Conservation (phyloP, 179 eudicot genomes). For the Nepenthes alata region DNA sequence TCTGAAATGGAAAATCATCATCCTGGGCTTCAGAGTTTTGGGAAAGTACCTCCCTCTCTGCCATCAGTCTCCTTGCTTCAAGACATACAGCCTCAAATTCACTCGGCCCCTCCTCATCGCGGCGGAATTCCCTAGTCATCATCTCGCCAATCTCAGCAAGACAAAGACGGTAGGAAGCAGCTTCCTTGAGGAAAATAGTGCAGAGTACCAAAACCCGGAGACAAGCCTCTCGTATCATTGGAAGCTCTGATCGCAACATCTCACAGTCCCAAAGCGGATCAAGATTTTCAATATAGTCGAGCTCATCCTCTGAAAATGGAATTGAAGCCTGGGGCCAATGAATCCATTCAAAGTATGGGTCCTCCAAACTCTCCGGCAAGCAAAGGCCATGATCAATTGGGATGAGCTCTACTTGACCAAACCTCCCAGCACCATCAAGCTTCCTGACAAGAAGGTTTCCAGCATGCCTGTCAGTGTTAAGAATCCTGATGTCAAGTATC, state of each 20-base stretch:
- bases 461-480: constrained; percentile 74
- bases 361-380: constrained; percentile 70
- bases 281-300: constrained; percentile 51
- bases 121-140: constrained; percentile 68
- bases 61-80: constrained; percentile 50
- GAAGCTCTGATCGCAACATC: constrained; percentile 61
- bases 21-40: constrained; percentile 27
- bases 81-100: constrained; percentile 65
- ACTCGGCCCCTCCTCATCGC: constrained; percentile 75
- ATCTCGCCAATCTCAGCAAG: constrained; percentile 87
- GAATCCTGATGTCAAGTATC: constrained; percentile 61
- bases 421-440: constrained; percentile 52
- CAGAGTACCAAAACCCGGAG: constrained; percentile 57
- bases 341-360: constrained; percentile 83
- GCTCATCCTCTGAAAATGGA: constrained; percentile 71
- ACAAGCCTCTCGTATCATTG: constrained; percentile 74
- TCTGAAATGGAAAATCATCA: constrained; percentile 41
- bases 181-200: constrained; percentile 74
- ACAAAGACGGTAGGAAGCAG: constrained; percentile 62
- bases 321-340: constrained; percentile 88
- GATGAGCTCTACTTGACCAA: constrained; percentile 67
- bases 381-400: constrained; percentile 86
- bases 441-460: constrained; percentile 72
- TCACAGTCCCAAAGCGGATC: constrained; percentile 50
- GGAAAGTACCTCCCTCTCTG: constrained; percentile 27